Evolutionary conservation across 1,284 basidiomycete genomes (phyloP), one percentile per base, ranked within the genome.

Genomic region (Cerrena zonata): DNA sequence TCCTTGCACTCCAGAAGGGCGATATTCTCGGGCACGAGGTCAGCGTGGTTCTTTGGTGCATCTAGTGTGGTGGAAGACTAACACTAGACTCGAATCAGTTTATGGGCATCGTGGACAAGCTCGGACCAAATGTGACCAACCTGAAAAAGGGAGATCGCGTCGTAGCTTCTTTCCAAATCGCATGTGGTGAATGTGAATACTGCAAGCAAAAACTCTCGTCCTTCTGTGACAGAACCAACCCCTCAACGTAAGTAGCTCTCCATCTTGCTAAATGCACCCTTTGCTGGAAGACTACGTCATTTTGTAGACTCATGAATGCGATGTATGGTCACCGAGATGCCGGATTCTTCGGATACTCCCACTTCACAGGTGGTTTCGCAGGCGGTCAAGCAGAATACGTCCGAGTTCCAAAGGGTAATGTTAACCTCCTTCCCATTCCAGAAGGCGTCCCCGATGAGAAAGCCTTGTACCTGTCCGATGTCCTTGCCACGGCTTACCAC

Each of bases 11-110:
- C 41, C 77, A 86, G 63, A 78, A 80, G 57, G 86, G 84, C 4
- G 86, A 90, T 64, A 86, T 91, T 47, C 69, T 90, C 0, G 87
- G 87, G 0, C 87, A 90, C 62, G 87, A 84, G 65, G 77, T 79
- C 45, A 21, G 49, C n/a, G n/a, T n/a, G n/a, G n/a, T n/a, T n/a
- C n/a, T n/a, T n/a, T 37, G 13, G 34, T 4, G 18, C 22, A 26
- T 34, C 7, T 12, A 24, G 12, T 46, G 25, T 13, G 45, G 49
- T 66, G 56, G 12, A 15, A 5, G 19, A 13, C 38, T 18, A 40
- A 22, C 2, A 41, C 48, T 22, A 49, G 13, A 15, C 13, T 15
- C n/a, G n/a, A n/a, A 15, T 18, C 54, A 84, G 76, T 86, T 85
- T 63, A 85, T 86, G 83, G 84, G 84, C 5, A 66, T 78, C 41